A percentile compares a stretch with the other conserved stretches of the same genome.
phyloP scores from a whole-genome alignment of 805 yeast genomes.

The Myxozyma mucilagina region DNA sequence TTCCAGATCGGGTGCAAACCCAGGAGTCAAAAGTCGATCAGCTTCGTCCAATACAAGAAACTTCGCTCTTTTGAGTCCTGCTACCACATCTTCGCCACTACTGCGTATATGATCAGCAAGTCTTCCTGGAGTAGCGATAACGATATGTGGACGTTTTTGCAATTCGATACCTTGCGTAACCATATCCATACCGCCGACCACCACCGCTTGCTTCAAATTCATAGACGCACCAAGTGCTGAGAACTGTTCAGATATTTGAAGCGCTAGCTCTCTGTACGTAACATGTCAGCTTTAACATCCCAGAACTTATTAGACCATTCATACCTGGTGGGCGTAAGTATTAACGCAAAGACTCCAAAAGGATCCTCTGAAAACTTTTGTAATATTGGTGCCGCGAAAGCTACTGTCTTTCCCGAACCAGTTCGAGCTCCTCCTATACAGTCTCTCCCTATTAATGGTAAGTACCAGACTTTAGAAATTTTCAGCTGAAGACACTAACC shows the following conservation, averaged over 20 bases:
- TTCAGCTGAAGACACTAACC: constrained; percentile 42
- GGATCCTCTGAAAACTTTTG: constrained; percentile 96
- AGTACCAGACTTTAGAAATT: background rate
- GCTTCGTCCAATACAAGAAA: constrained; percentile 94
- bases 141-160: constrained; percentile 85
- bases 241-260: constrained; percentile 96
- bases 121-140: constrained; percentile 96
- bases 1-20: constrained; percentile 77
- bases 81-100: constrained; percentile 84
- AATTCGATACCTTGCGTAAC: constrained; percentile 82
- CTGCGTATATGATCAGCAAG: constrained; percentile 85
- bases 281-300: background rate
- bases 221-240: constrained; percentile 86
- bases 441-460: constrained; percentile 56
- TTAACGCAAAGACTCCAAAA: constrained; percentile 82
- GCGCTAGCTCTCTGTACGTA: constrained; percentile 79
- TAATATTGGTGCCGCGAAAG: constrained; percentile 97
- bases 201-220: constrained; percentile 77
- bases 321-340: constrained; percentile 68
- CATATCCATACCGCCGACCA: constrained; percentile 95
- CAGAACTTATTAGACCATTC: background rate
- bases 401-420: constrained; percentile 96
- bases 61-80: constrained; percentile 74
- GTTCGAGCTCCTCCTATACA: constrained; percentile 99
- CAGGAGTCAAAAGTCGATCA: constrained; percentile 80